phyloP scores from a whole-genome alignment of 495 filamentous ascomycete species.

The Amorphotheca resinae region DNA sequence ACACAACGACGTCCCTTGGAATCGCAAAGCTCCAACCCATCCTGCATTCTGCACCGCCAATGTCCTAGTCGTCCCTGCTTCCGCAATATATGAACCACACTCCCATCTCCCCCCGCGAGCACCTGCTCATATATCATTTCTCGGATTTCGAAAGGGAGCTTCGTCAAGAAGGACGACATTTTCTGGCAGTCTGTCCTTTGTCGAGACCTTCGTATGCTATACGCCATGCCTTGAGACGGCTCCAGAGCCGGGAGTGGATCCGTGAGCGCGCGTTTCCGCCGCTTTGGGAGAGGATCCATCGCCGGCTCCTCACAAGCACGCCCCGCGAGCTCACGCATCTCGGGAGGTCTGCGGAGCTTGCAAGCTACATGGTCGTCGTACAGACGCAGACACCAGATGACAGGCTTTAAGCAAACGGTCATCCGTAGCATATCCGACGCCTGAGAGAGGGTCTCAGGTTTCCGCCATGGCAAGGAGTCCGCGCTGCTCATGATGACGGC shows the following conservation, averaged over 20 bases:
- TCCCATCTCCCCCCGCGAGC: slow-evolving; percentile 6
- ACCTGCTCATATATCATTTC: slow-evolving; percentile 11
- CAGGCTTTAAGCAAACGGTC: slow-evolving; percentile 3
- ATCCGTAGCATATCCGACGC: not conserved
- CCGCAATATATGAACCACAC: slow-evolving; percentile 10
- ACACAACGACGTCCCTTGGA: slow-evolving; percentile 6
- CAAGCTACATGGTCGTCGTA: slow-evolving; percentile 12
- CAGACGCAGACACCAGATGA: slow-evolving; percentile 9
- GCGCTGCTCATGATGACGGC: too few relatives aligned
- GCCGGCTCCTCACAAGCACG: slow-evolving; percentile 4
- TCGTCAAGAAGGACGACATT: slow-evolving; percentile 2
- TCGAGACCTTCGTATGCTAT: slow-evolving; percentile 10
- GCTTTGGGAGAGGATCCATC: slow-evolving; percentile 6
- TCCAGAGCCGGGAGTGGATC: slow-evolving; percentile 9
- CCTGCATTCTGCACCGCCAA: slow-evolving; percentile 13
- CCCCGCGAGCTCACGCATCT: slow-evolving; percentile 8
- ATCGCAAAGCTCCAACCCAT: slow-evolving; percentile 8
- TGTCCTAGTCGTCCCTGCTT: slow-evolving; percentile 13
- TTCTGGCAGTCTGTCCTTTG: slow-evolving; percentile 9
- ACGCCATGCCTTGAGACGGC: not conserved
- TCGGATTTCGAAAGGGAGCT: slow-evolving; percentile 10
- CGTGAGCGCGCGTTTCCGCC: slow-evolving; percentile 12
- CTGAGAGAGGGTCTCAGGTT: too few relatives aligned
- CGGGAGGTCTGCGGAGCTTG: slow-evolving; percentile 1
- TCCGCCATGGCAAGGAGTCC: too few relatives aligned